A percentile compares a stretch with the other conserved stretches of the same genome.
Conservation (phyloP, 371 early-diverging fungal species). For the Mucor lusitanicus region DNA sequence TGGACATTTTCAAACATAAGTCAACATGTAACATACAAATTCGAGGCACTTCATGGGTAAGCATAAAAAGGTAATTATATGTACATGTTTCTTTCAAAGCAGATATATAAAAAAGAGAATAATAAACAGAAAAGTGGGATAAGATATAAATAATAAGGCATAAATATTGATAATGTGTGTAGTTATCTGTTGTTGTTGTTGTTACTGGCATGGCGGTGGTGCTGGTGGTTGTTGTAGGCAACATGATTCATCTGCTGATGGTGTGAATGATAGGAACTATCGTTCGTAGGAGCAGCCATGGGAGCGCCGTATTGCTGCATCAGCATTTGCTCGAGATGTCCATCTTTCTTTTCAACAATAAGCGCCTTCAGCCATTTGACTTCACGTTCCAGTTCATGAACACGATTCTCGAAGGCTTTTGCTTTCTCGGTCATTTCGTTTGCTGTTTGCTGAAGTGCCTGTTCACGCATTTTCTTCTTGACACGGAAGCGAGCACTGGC, state of each 20-base stretch:
- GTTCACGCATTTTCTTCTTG: conserved; percentile 90
- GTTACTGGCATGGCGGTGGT: not conserved
- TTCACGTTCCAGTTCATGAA: conserved; percentile 87
- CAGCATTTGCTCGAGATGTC: conserved; percentile 26
- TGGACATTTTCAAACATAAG: not conserved
- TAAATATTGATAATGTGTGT: not conserved
- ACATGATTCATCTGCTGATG: not conserved
- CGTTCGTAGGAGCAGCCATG: not conserved
- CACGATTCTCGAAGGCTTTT: conserved; percentile 69
- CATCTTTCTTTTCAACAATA: conserved; percentile 77
- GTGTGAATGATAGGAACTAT: not conserved
- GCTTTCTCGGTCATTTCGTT: conserved; percentile 81
- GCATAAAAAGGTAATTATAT: not conserved
- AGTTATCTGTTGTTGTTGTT: not conserved
- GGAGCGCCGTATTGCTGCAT: conserved; percentile 11
- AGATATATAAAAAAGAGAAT: not conserved
- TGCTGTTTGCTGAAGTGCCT: conserved; percentile 82
- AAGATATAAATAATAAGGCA: not conserved
- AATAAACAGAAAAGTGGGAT: not conserved
- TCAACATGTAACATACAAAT: not conserved
- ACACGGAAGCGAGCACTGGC: conserved; percentile 96
- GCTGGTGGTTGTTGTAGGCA: not conserved
- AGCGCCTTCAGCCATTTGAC: conserved; percentile 87
- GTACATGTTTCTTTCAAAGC: not conserved
- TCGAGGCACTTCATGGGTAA: not conserved